Evolutionary conservation across 306 rosid genomes (phyloP).

Genomic region (Prunus fruticosa): DNA sequence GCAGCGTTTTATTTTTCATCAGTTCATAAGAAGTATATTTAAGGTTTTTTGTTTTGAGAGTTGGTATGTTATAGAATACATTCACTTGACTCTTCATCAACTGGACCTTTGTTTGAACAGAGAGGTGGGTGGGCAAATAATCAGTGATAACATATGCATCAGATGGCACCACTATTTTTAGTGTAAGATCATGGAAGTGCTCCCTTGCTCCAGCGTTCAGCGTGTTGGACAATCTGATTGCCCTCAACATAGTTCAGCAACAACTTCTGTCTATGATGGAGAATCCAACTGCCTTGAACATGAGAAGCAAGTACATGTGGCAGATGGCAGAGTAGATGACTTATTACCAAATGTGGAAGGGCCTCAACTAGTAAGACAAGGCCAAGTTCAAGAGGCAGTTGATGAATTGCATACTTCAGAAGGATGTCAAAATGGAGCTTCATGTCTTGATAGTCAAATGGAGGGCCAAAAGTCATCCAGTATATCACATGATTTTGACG

Average conservation of each 20-base stretch:
- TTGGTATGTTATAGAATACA: neutral
- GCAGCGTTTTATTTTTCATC: neutral
- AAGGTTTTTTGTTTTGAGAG: neutral
- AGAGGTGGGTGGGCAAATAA: slow-evolving; percentile 29
- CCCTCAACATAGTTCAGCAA: slow-evolving; percentile 51
- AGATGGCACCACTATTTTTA: slow-evolving; percentile 25
- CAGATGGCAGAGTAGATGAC: slow-evolving; percentile 36
- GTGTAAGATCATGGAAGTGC: slow-evolving; percentile 72
- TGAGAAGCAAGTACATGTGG: slow-evolving; percentile 37
- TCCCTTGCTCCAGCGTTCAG: slow-evolving; percentile 73
- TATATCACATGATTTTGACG: slow-evolving; percentile 53
- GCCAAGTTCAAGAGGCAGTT: slow-evolving; percentile 35
- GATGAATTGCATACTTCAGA: slow-evolving; percentile 37
- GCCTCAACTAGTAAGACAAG: slow-evolving; percentile 40
- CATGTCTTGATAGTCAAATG: slow-evolving; percentile 41
- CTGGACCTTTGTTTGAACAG: slow-evolving; percentile 36
- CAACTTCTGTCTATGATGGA: slow-evolving; percentile 41
- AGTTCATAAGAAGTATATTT: neutral
- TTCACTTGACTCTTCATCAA: neutral
- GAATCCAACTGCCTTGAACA: slow-evolving; percentile 45
- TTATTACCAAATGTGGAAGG: slow-evolving; percentile 37
- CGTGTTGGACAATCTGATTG: slow-evolving; percentile 65
- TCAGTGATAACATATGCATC: slow-evolving; percentile 27
- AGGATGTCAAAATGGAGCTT: slow-evolving; percentile 52
- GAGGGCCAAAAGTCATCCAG: slow-evolving; percentile 46